Conservation (phyloP, 805 yeast genomes). For the Candida manassasensis region DNA sequence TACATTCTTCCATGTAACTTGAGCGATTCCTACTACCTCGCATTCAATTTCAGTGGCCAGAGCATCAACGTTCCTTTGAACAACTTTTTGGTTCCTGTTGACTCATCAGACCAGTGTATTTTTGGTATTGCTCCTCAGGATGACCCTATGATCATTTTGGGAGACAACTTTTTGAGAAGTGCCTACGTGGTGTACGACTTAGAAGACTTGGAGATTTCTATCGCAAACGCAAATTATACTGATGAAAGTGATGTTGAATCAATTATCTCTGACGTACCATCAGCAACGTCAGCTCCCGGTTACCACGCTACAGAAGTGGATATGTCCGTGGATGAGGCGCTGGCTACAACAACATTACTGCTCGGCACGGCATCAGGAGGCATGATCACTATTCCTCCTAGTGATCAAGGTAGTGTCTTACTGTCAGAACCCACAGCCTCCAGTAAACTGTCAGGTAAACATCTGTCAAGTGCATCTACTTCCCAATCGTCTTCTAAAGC, state of each 20-base stretch:
- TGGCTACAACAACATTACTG: no score
- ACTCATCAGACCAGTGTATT: slow-evolving; percentile 10
- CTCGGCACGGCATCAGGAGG: no score
- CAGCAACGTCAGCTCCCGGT: not conserved
- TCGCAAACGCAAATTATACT: slow-evolving; percentile 19
- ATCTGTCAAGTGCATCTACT: no score
- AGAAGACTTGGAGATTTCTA: slow-evolving; percentile 19
- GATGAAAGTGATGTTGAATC: slow-evolving; percentile 5
- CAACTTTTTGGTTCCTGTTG: slow-evolving; percentile 3
- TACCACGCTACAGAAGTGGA: not conserved
- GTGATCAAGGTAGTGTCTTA: no score
- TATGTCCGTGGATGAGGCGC: no score
- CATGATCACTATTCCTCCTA: no score
- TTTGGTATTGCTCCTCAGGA: slow-evolving; percentile 14
- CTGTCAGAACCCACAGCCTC: no score
- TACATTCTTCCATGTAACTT: not conserved
- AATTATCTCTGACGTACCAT: not conserved
- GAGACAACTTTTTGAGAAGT: slow-evolving; percentile 24
- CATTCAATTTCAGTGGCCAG: slow-evolving; percentile 8
- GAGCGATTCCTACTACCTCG: slow-evolving; percentile 1
- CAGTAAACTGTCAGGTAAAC: no score
- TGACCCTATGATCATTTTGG: slow-evolving; percentile 14
- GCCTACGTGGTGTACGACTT: slow-evolving; percentile 24
- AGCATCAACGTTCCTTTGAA: slow-evolving; percentile 7
- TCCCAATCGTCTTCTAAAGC: no score